Base-by-base conservation (phyloP, 208 protist species). In the Herpetomonas samuelpessoai region DNA sequence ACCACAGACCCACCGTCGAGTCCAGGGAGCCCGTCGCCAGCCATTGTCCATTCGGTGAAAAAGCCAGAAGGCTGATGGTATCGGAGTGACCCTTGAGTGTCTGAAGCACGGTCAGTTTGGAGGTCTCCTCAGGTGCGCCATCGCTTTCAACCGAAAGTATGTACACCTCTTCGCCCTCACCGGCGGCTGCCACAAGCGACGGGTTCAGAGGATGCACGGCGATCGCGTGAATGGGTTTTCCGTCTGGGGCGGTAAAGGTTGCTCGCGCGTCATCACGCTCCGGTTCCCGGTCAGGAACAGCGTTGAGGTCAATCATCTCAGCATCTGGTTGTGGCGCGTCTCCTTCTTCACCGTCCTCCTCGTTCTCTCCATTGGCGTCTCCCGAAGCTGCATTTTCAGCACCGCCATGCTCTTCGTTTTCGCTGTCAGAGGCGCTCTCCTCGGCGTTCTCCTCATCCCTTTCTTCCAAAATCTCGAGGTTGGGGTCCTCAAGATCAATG, bases 401-500 rank as follows among this genome's bases (percentile, higher is more conserved):
- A 16, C 28, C 51, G 7, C 7, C 9, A 3, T 51, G 9, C n/a
- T 41, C 51, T 35, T 62, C 61, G 46, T 57, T 51, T 6, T 41
- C 53, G 35, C 72, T 19, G 9, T 14, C 18, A 12, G 6, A 71
- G 50, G 9, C 76, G 67, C 14, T 63, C 65, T 0, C 50, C 55
- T 21, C 66, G 35, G 14, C 35, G 35, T 14, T 14, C 9, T 41
- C 35, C 6, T 14, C 57, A 21, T 72, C 65, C 3, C 79, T 74
- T 29, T 49, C 70, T 28, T 90, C 82, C 18, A 93, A 54, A 26
- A 93, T 81, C 31, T 90, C 83, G 19, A 91, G 64, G 50, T 86
- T 68, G 2, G 89, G 86, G 60, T 95, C 89, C 9, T 93, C 79
- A n/a, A 95, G 74, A 56, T 93, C 81, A 55, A 93, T 76, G 62